Conservation (phyloP, 805 yeast genomes). For the Cyberlindnera xishuangbannaensis region DNA sequence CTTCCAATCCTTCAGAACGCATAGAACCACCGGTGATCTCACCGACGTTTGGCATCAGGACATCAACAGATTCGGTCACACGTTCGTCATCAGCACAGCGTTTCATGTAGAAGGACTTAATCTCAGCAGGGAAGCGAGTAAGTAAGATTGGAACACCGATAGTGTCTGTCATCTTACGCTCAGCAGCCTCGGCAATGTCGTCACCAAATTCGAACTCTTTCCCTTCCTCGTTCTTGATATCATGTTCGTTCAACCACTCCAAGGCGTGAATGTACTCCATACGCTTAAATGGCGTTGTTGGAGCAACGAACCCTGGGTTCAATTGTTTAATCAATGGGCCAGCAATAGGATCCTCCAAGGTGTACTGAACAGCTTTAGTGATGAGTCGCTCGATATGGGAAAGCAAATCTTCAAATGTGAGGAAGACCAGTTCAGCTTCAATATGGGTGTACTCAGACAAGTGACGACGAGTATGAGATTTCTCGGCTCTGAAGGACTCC, state of each 20-base stretch:
- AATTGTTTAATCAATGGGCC: slow-evolving; percentile 86
- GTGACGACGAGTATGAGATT: slow-evolving; percentile 98
- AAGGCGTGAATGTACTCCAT: slow-evolving; percentile 87
- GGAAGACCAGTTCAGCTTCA: slow-evolving; percentile 89
- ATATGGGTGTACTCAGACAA: slow-evolving; percentile 94
- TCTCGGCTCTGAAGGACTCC: slow-evolving; percentile 98
- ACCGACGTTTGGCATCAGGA: slow-evolving; percentile 98
- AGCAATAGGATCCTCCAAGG: slow-evolving; percentile 84
- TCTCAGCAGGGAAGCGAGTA: slow-evolving; percentile 92
- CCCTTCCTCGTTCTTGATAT: slow-evolving; percentile 91
- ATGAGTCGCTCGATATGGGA: slow-evolving; percentile 78
- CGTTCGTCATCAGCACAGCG: slow-evolving; percentile 84
- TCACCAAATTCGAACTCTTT: slow-evolving; percentile 93
- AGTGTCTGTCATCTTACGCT: slow-evolving; percentile 95
- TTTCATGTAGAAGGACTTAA: slow-evolving; percentile 97
- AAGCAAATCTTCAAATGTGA: slow-evolving; percentile 81
- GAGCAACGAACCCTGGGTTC: slow-evolving; percentile 87
- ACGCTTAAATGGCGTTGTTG: slow-evolving; percentile 82
- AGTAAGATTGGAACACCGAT: slow-evolving; percentile 90
- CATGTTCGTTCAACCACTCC: slow-evolving; percentile 95
- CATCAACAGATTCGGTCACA: slow-evolving; percentile 98
- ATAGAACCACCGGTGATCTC: slow-evolving; percentile 98
- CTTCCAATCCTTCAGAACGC: slow-evolving; percentile 85
- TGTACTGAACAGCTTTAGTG: slow-evolving; percentile 62
- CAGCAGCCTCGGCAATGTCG: slow-evolving; percentile 99